These are phyloP conservation scores for Lactuca sativa DNA, from an alignment of 129 eudicot genomes.

Conservation along the genomic window DNA sequence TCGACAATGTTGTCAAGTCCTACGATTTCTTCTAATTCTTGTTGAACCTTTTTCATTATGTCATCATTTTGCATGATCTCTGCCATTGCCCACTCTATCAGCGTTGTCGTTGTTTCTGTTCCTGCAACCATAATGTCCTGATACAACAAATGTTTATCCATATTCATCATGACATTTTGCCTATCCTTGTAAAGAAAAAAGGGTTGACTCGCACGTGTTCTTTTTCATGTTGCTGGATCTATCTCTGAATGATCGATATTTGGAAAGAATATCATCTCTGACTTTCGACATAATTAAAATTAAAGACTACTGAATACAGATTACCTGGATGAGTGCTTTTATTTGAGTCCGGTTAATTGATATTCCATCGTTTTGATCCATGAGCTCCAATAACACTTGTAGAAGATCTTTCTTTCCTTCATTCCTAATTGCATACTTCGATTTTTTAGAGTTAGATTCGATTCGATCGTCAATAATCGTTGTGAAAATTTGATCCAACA, in stretches of 20 bases:
- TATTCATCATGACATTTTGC: too few species aligned
- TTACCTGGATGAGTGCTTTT: background rate
- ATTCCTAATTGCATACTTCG: background rate
- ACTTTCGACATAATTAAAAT: too few species aligned
- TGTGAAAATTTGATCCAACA: constrained; percentile 4
- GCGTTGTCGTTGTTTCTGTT: too few species aligned
- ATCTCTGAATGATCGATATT: too few species aligned
- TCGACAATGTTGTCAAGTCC: constrained; percentile 6
- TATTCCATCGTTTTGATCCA: constrained; percentile 2
- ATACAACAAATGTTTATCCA: too few species aligned
- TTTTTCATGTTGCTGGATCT: too few species aligned
- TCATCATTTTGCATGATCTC: background rate
- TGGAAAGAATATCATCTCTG: too few species aligned
- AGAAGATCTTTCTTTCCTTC: constrained; percentile 9
- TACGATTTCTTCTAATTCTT: constrained; percentile 2
- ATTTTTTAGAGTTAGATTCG: background rate
- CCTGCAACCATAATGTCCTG: too few species aligned
- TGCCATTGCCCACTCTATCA: constrained; percentile 13
- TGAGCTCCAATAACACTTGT: background rate
- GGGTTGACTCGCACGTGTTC: too few species aligned
- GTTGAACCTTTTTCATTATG: background rate
- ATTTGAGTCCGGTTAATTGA: background rate
- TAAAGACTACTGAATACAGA: background rate
- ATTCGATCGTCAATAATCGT: constrained; percentile 4
- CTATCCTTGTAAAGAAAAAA: too few species aligned